Evolutionary conservation across 345 rosid genomes (phyloP).

Genomic region (Cochlearia excelsa): DNA sequence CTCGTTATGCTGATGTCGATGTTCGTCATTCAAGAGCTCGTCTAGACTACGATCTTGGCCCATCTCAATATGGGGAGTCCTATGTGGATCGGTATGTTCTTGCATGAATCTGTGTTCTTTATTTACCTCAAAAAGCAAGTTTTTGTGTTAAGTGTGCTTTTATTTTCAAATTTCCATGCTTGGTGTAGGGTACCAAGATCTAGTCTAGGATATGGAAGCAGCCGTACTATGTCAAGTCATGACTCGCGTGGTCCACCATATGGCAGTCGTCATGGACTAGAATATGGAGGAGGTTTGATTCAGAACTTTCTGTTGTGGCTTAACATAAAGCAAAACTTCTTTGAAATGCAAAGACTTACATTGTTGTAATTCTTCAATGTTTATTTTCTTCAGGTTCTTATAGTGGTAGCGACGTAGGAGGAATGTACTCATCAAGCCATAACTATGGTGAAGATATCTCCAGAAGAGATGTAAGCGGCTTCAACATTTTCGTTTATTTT

Average conservation of each 20-base stretch:
- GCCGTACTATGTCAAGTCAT: conserved; percentile 73
- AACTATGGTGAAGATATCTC: conserved; percentile 60
- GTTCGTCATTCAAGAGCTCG: conserved; percentile 86
- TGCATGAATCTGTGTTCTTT: neutral
- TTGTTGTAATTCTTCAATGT: conserved; percentile 18
- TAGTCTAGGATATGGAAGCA: conserved; percentile 69
- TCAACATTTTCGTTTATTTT: neutral
- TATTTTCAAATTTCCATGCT: conserved; percentile 23
- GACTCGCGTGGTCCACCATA: conserved; percentile 77
- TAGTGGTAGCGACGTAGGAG: conserved; percentile 62
- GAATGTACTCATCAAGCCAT: conserved; percentile 55
- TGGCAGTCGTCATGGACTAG: conserved; percentile 72
- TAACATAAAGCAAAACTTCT: conserved; percentile 9
- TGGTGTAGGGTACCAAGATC: conserved; percentile 72
- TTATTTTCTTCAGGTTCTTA: conserved; percentile 63
- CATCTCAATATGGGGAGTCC: conserved; percentile 75
- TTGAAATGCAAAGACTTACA: conserved; percentile 1
- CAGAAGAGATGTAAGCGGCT: conserved; percentile 66
- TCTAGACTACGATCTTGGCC: conserved; percentile 71
- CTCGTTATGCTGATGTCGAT: conserved; percentile 68
- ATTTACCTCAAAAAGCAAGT: neutral
- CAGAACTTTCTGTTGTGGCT: conserved; percentile 23
- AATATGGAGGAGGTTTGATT: conserved; percentile 68
- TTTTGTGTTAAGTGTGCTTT: neutral
- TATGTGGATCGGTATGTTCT: conserved; percentile 72